Base-by-base conservation (phyloP, 75 land plant species). In the Cupressus sempervirens region DNA sequence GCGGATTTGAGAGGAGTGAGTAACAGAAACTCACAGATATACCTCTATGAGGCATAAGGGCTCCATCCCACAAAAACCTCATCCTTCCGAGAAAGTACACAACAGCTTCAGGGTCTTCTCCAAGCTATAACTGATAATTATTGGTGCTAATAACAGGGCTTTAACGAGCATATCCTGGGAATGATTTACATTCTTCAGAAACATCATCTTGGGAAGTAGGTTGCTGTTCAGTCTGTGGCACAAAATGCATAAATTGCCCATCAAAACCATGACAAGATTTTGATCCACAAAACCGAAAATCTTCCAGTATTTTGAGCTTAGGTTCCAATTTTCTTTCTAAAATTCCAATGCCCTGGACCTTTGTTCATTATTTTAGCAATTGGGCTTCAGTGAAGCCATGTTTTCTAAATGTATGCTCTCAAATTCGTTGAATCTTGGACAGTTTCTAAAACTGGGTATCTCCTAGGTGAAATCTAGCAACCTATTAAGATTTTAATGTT, bases 71-170 rank as follows among this genome's bases (percentile, higher is more conserved):
- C 0, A 56, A 15, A 90, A 53, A 16, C 91, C 91, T 6, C 84
- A 15, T 18, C 23, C n/a, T 15, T 86, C 91, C 40, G 85, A 90
- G 48, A 88, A 70, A 26, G 62, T 81, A 82, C 86, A 16, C n/a
- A 76, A 84, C 45, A 86, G 87, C 20, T 72, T 86, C 43, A 90
- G 32, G 13, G 1, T 48, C 13, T 43, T 82, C 14, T 90, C 76
- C 30, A 86, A 30, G 65, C 86, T 86, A 84, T 85, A 86, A 3
- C n/a, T 84, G 32, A 90, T 0, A 86, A 90, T 23, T 89, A 10
- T 9, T 9, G 89, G 48, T 13, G 84, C 86, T 10, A 84, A 52
- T 16, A 86, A 40, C 30, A 90, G 81, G 77, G 82, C 85, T 75
- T 75, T 84, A 40, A 74, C 7, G 15, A 86, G 76, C 35, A 72